Base-by-base conservation (phyloP, 2,329 filamentous ascomycete species). In the Rosellinia necatrix region DNA sequence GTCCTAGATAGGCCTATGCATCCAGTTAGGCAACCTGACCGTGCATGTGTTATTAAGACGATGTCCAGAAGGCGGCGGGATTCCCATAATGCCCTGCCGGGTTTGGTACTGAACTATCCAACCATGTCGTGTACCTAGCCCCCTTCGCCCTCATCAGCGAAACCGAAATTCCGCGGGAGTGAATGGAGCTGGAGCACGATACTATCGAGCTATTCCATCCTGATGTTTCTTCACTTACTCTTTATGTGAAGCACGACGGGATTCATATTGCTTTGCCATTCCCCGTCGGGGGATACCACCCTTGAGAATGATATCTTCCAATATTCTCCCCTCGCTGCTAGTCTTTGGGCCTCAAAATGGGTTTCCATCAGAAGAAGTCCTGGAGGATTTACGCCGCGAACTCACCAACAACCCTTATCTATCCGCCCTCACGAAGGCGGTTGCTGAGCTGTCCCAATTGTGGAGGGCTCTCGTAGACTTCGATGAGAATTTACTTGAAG, bases 331-430 rank as follows among this genome's bases (percentile, higher is more conserved):
- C 19, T 61, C 60, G 1, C 37, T 63, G 2, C 19, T 63, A 19
- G 56, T 61, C 15, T 63, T 63, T 32, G 60, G 60, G 15, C 56
- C 58, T 6, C 60, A 63, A 15, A 53, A 47, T 27, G 49, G 43
- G 24, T 40, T 56, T 32, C 49, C 56, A 2, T 32, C 49, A 1
- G 43, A 54, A 13, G 43, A 53, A 19, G 15, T 27, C 8, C 22
- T 61, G 12, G 42, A 38, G 10, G 49, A 55, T 10, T 9, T 61
- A 12, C 55, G 60, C 7, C 49, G 42, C 6, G 52, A 59, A n/a
- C 47, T 63, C n/a, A 12, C 35, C 12, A 25, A 3, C 21, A 57
- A 52, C 34, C 35, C 44, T 6, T 30, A 12, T 6, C 40, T 63
- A 10, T 50, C 35, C 6, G 40, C 43, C 9, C 49, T 60, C 10